Base-by-base conservation (phyloP, 768 basidiomycete species). In the Lactifluus piperatus region DNA sequence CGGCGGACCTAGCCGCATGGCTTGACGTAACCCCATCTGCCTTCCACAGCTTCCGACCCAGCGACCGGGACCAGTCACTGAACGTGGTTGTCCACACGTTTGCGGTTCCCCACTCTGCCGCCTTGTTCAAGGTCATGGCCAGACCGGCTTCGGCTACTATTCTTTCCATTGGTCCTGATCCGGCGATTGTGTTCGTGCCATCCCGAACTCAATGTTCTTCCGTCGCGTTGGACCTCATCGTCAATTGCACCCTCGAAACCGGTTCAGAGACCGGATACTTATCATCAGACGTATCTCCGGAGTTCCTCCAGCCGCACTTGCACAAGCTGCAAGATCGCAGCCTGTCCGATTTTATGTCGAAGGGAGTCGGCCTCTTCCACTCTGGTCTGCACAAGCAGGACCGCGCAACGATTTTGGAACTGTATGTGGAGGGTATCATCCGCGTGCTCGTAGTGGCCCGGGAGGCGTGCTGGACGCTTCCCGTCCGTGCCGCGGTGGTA, bases 351-450 rank as follows among this genome's bases (percentile, higher is more conserved):
- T 84, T 85, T 45, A 72, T 95, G 45, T 78, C 84, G 22, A 89
- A 87, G 68, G 97, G 97, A 1, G 82, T 97, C 39, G 95, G 91
- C 10, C 81, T 98, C 63, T 91, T 85, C 73, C 85, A 94, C 69
- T 77, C 79, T n/a, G 86, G 85, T 1, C 74, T 94, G 46, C 71
- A 77, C 7, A 83, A 78, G 61, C 57, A 73, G 11, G 94, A 97
- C 69, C 81, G 86, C 20, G 76, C 76, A 24, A 71, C 91, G 34
- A 81, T 91, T 63, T 78, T 97, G 53, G 83, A 88, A 67, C 78
- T 97, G 39, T 98, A 86, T 68, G 81, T 82, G 0, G 84, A 91
- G 60, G 90, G 91, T 0, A 74, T 89, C 39, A 68, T 97, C 43
- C 83, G 85, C 7, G 86, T 94, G 13, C 75, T 99, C 27, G 75